These are phyloP conservation scores for Rosa persica DNA, from an alignment of 306 rosid genomes.

Conservation along the genomic window DNA sequence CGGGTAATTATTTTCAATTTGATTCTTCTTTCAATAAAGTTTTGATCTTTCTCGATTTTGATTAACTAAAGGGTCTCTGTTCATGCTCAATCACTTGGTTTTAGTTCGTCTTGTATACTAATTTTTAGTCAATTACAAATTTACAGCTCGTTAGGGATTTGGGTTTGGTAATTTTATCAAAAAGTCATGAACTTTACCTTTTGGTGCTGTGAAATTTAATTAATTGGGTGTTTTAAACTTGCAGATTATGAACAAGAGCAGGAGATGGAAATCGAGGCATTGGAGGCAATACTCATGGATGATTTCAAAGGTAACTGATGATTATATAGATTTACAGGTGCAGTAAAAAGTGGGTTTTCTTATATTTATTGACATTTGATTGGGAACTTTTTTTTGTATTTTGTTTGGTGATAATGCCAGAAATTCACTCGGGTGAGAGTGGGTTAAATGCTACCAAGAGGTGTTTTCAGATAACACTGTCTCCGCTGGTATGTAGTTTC, in stretches of 20 bases:
- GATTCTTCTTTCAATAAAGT: too few relatives aligned
- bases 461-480: constrained; percentile 72
- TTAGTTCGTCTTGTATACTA: neutral
- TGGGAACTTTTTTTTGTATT: constrained; percentile 21
- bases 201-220: neutral
- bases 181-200: neutral
- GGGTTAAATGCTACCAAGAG: constrained; percentile 73
- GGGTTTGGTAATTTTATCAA: neutral
- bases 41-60: neutral
- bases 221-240: neutral
- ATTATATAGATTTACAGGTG: constrained; percentile 6
- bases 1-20: constrained; percentile 40
- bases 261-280: constrained; percentile 96
- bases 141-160: neutral
- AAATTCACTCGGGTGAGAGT: constrained; percentile 94
- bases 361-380: constrained; percentile 1
- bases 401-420: constrained; percentile 36
- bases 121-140: neutral
- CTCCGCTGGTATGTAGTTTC: constrained; percentile 59
- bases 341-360: neutral
- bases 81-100: neutral
- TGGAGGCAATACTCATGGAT: constrained; percentile 97
- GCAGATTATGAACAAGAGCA: constrained; percentile 81
- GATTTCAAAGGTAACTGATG: constrained; percentile 75
- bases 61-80: neutral